Percentiles rank a stretch among this genome's conserved stretches.
These are phyloP conservation scores for Myxozyma vanderwaltii DNA, from an alignment of 805 yeast species.

Conservation along the genomic window DNA sequence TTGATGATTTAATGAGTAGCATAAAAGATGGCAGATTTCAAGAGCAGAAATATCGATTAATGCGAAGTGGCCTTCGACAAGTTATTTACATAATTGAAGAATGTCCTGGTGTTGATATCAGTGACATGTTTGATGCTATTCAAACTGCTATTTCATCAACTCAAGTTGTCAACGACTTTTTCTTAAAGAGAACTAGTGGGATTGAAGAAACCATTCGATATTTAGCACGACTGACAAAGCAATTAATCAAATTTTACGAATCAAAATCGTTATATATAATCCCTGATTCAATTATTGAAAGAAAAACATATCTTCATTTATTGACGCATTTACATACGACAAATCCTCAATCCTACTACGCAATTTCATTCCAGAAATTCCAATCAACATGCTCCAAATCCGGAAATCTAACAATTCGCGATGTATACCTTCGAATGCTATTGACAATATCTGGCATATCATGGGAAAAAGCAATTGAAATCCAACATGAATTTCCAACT, in stretches of 20 bases:
- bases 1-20: slow-evolving; percentile 81
- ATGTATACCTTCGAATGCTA: slow-evolving; percentile 72
- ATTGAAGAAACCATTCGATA: slow-evolving; percentile 74
- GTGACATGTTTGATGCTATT: slow-evolving; percentile 55
- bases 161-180: slow-evolving; percentile 65
- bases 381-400: slow-evolving; percentile 71
- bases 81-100: slow-evolving; percentile 83
- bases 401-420: slow-evolving; percentile 68
- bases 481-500: slow-evolving; percentile 72
- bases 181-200: slow-evolving; percentile 64
- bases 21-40: slow-evolving; percentile 84
- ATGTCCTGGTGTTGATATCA: slow-evolving; percentile 49
- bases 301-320: slow-evolving; percentile 19
- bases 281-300: slow-evolving; percentile 43
- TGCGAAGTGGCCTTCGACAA: slow-evolving; percentile 65
- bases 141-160: slow-evolving; percentile 76
- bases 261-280: slow-evolving; percentile 44
- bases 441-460: slow-evolving; percentile 81
- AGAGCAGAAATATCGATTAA: slow-evolving; percentile 82
- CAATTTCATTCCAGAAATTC: slow-evolving; percentile 55
- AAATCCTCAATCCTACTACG: slow-evolving; percentile 41
- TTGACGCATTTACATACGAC: slow-evolving; percentile 15
- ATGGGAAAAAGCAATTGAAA: slow-evolving; percentile 77
- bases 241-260: slow-evolving; percentile 47
- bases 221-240: slow-evolving; percentile 53